Conservation (phyloP, 2,329 filamentous ascomycete genomes). For the Diaporthe citriasiana region DNA sequence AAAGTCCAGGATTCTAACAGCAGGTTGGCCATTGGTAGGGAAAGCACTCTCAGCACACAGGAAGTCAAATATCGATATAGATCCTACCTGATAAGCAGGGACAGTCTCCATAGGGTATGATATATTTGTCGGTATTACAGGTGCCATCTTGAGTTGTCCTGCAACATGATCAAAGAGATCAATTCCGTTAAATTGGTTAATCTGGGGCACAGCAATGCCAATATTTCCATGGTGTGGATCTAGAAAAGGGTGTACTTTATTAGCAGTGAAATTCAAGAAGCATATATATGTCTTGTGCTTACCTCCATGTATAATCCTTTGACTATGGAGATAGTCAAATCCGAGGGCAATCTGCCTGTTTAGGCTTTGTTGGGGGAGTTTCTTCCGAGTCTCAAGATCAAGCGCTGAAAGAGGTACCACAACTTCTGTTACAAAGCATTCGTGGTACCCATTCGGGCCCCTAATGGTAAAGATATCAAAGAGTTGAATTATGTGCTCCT, state of each 20-base stretch:
- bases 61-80: slow-evolving; percentile 2
- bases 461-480: slow-evolving; percentile 10
- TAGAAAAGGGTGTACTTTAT: not conserved
- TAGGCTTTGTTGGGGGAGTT: not conserved
- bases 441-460: not conserved
- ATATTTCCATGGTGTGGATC: not conserved
- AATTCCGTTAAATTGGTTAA: slow-evolving; percentile 2
- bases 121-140: not conserved
- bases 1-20: slow-evolving; percentile 1
- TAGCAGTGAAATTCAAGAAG: not conserved
- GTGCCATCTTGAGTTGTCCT: slow-evolving; percentile 6
- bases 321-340: slow-evolving; percentile 14
- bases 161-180: not conserved
- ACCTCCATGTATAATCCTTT: not conserved
- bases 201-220: slow-evolving; percentile 2
- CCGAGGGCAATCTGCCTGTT: slow-evolving; percentile 5
- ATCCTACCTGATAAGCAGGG: slow-evolving; percentile 3
- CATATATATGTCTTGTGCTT: not conserved
- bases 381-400: not conserved
- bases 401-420: not conserved
- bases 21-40: not conserved
- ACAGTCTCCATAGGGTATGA: slow-evolving; percentile 9
- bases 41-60: not conserved
- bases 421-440: slow-evolving; percentile 11
- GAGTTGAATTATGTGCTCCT: slow-evolving; percentile 1